Percentiles rank a stretch among this genome's conserved stretches.
Conservation (phyloP, 2,329 filamentous ascomycete species). For the Trichoderma brevicompactum region DNA sequence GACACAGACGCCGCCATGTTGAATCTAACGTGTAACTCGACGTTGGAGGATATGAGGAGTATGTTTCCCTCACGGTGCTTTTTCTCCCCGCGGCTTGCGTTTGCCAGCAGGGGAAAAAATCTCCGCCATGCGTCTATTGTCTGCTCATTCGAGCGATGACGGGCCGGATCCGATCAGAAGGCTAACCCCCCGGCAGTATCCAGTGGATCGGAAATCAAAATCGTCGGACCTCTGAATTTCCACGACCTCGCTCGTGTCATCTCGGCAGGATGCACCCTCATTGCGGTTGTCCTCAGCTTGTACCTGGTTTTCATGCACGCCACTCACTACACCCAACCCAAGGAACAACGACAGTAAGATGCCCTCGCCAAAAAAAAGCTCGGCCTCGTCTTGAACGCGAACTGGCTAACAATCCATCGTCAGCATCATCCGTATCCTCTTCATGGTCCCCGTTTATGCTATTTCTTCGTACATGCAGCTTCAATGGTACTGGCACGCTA, state of each 20-base stretch:
- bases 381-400: neutral
- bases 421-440: slow-evolving; percentile 83
- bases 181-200: slow-evolving; percentile 41
- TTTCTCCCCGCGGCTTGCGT: slow-evolving; percentile 3
- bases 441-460: slow-evolving; percentile 85
- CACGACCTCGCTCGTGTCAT: slow-evolving; percentile 60
- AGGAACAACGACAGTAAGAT: slow-evolving; percentile 61
- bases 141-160: neutral
- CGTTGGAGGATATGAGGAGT: slow-evolving; percentile 51
- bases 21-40: slow-evolving; percentile 50
- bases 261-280: slow-evolving; percentile 51
- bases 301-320: slow-evolving; percentile 64
- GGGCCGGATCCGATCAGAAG: neutral
- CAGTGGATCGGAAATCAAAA: slow-evolving; percentile 47
- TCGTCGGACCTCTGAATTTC: slow-evolving; percentile 57
- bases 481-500: slow-evolving; percentile 73
- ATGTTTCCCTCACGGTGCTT: slow-evolving; percentile 32
- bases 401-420: slow-evolving; percentile 5
- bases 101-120: neutral
- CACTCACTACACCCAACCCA: slow-evolving; percentile 62
- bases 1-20: slow-evolving; percentile 33
- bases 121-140: neutral
- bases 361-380: no score
- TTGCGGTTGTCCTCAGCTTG: slow-evolving; percentile 58
- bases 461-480: slow-evolving; percentile 74